Conservation (phyloP, 495 filamentous ascomycete genomes). For the Aspergillus nanangensis region DNA sequence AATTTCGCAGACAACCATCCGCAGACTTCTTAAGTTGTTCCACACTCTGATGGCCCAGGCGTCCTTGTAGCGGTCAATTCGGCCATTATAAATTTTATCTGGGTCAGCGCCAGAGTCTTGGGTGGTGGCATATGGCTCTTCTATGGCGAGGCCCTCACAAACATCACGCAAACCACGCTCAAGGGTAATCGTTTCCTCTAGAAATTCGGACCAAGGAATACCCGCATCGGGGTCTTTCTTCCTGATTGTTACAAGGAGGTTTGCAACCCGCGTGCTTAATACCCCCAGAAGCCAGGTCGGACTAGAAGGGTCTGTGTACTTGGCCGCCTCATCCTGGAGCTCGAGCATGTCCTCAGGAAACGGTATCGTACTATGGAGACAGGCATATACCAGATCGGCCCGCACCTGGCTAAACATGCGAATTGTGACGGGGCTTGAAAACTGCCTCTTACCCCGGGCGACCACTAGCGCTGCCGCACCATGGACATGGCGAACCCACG, state of each 20-base stretch:
- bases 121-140: slow-evolving; percentile 22
- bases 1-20: slow-evolving; percentile 21
- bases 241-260: slow-evolving; percentile 10
- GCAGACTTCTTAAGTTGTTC: slow-evolving; percentile 21
- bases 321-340: slow-evolving; percentile 24
- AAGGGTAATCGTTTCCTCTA: slow-evolving; percentile 16
- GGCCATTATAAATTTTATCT: slow-evolving; percentile 16
- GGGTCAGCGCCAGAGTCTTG: slow-evolving; percentile 5
- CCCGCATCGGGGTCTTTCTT: background rate
- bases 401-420: slow-evolving; percentile 54
- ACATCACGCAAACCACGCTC: slow-evolving; percentile 13
- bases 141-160: slow-evolving; percentile 11
- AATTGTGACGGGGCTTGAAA: slow-evolving; percentile 38
- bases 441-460: slow-evolving; percentile 46
- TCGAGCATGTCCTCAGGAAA: slow-evolving; percentile 20
- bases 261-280: slow-evolving; percentile 14
- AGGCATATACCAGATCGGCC: slow-evolving; percentile 22
- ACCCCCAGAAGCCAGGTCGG: slow-evolving; percentile 20
- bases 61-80: slow-evolving; percentile 15
- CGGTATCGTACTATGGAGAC: slow-evolving; percentile 12
- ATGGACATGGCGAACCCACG: slow-evolving; percentile 50
- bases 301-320: slow-evolving; percentile 12
- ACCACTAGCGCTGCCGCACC: slow-evolving; percentile 48
- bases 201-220: slow-evolving; percentile 9
- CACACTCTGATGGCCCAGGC: slow-evolving; percentile 24